phyloP scores from a whole-genome alignment of 2,329 filamentous ascomycete genomes.

The Xylariaceae sp. region DNA sequence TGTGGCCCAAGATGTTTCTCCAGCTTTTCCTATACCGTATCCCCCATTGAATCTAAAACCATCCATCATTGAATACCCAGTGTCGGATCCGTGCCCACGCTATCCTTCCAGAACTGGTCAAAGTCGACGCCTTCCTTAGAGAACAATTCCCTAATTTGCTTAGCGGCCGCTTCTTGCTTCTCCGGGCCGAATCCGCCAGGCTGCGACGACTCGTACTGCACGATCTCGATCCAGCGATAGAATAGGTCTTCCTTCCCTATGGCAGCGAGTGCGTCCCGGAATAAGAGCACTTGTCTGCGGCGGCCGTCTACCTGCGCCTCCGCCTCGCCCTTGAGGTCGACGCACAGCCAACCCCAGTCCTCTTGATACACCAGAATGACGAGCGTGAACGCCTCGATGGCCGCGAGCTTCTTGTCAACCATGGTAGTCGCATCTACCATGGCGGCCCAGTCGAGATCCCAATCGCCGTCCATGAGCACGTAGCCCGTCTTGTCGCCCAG shows the following conservation, averaged over 20 bases:
- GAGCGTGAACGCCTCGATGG: conserved; percentile 72
- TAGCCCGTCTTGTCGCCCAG: conserved; percentile 85
- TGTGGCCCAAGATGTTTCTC: not conserved
- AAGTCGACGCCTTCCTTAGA: conserved; percentile 79
- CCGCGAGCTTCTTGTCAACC: conserved; percentile 66
- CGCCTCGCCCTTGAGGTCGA: conserved; percentile 58
- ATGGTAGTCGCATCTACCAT: conserved; percentile 79
- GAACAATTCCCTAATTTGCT: conserved; percentile 79
- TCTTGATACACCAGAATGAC: conserved; percentile 73
- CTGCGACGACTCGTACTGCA: conserved; percentile 83
- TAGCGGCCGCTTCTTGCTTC: conserved; percentile 73
- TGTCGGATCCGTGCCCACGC: conserved; percentile 51
- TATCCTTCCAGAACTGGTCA: conserved; percentile 77
- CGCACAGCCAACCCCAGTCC: conserved; percentile 73
- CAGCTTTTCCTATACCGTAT: not conserved
- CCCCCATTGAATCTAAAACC: not conserved
- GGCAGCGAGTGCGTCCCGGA: conserved; percentile 75
- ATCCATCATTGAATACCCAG: conserved; percentile 30
- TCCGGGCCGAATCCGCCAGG: conserved; percentile 81
- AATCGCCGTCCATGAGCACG: conserved; percentile 81
- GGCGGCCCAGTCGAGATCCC: conserved; percentile 83
- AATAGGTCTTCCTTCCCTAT: conserved; percentile 89
- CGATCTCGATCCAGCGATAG: conserved; percentile 90
- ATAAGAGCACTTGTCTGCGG: conserved; percentile 77
- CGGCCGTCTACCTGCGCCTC: conserved; percentile 60